phyloP scores from a whole-genome alignment of 1,139 yeast species.

The Diutina catenulata region DNA sequence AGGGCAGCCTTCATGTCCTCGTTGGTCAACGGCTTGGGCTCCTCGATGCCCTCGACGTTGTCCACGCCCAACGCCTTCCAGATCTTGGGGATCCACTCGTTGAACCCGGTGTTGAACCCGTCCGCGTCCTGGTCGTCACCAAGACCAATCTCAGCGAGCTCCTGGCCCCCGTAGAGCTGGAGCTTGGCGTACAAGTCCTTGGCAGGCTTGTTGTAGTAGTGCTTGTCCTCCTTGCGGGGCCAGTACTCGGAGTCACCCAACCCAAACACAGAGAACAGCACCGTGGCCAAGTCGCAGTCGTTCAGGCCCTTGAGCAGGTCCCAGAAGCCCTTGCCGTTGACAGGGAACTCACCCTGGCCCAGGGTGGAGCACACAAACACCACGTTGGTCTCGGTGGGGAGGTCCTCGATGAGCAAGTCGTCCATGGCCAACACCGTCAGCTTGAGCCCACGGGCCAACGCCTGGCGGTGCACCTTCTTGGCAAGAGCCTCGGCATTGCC shows the following conservation, averaged over 20 bases:
- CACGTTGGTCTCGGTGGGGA: slow-evolving; percentile 71
- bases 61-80: slow-evolving; percentile 92
- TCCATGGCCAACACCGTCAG: slow-evolving; percentile 74
- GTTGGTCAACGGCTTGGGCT: slow-evolving; percentile 90
- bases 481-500: slow-evolving; percentile 85
- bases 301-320: slow-evolving; percentile 61
- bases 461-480: slow-evolving; percentile 72
- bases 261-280: slow-evolving; percentile 73
- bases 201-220: slow-evolving; percentile 89
- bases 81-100: slow-evolving; percentile 71
- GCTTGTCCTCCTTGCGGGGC: slow-evolving; percentile 95
- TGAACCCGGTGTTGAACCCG: slow-evolving; percentile 83
- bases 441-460: slow-evolving; percentile 77
- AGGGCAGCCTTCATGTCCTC: slow-evolving; percentile 91
- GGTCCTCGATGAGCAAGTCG: slow-evolving; percentile 69
- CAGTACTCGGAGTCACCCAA: slow-evolving; percentile 92
- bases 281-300: slow-evolving; percentile 60
- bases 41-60: slow-evolving; percentile 74
- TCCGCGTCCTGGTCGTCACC: slow-evolving; percentile 98
- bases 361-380: slow-evolving; percentile 82
- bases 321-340: slow-evolving; percentile 89
- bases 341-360: slow-evolving; percentile 97
- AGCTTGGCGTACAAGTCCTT: slow-evolving; percentile 59
- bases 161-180: slow-evolving; percentile 59
- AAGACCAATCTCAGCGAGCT: slow-evolving; percentile 63